Conservation (phyloP, 1,139 yeast genomes). For the Yamadazyma oceani region DNA sequence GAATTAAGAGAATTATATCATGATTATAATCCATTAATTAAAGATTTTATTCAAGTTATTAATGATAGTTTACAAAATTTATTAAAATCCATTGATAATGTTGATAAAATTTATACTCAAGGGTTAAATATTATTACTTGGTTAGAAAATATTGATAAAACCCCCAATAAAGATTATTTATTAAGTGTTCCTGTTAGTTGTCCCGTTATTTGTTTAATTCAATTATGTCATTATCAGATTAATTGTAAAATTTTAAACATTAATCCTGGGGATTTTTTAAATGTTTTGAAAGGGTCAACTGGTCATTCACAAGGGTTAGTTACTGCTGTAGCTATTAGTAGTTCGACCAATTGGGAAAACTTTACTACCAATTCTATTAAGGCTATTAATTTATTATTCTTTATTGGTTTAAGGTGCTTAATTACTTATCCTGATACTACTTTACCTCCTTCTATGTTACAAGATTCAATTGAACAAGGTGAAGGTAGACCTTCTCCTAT, state of each 20-base stretch:
- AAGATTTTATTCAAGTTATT: slow-evolving; percentile 68
- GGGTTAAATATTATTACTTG: slow-evolving; percentile 87
- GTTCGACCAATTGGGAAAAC: slow-evolving; percentile 83
- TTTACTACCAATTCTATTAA: slow-evolving; percentile 71
- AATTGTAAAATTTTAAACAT: slow-evolving; percentile 83
- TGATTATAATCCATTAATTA: slow-evolving; percentile 71
- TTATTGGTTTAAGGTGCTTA: slow-evolving; percentile 90
- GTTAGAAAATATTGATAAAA: slow-evolving; percentile 80
- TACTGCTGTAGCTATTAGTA: slow-evolving; percentile 88
- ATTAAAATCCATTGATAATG: slow-evolving; percentile 71
- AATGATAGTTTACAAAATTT: slow-evolving; percentile 68
- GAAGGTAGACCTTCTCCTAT: slow-evolving; percentile 98
- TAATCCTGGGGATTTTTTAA: slow-evolving; percentile 86
- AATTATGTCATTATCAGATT: slow-evolving; percentile 87
- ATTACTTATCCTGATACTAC: slow-evolving; percentile 91
- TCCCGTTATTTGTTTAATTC: slow-evolving; percentile 94
- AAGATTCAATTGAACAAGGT: slow-evolving; percentile 89
- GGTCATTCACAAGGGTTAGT: slow-evolving; percentile 99
- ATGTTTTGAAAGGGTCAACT: slow-evolving; percentile 76
- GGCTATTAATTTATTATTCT: slow-evolving; percentile 83
- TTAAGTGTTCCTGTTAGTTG: slow-evolving; percentile 92
- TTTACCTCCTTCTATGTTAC: slow-evolving; percentile 88
- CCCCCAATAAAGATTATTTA: slow-evolving; percentile 88
- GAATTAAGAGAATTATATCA: slow-evolving; percentile 86
- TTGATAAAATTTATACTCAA: slow-evolving; percentile 87